phyloP scores from a whole-genome alignment of 306 rosid genomes.

The Inga leiocalycina region DNA sequence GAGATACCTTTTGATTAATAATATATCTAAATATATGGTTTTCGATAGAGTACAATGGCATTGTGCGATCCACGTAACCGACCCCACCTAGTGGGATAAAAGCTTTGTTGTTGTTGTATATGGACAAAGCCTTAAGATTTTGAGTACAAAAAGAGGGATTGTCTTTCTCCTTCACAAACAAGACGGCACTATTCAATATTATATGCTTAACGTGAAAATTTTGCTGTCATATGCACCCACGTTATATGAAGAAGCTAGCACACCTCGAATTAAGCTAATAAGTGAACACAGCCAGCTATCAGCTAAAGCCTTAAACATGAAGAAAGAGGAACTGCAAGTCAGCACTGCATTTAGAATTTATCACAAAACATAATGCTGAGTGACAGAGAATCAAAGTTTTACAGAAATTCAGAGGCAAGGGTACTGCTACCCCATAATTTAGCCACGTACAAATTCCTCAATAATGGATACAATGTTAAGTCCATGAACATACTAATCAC shows the following conservation, averaged over 20 bases:
- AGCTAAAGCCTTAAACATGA: slow-evolving; percentile 10
- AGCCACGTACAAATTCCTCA: neutral
- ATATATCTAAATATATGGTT: too few species aligned
- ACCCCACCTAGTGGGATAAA: too few species aligned
- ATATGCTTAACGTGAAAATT: slow-evolving; percentile 1
- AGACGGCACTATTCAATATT: neutral
- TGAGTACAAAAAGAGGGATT: slow-evolving; percentile 11
- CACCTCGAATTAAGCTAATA: slow-evolving; percentile 1
- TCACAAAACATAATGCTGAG: neutral
- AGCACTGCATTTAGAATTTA: neutral
- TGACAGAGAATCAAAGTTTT: neutral
- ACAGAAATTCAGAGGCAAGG: neutral
- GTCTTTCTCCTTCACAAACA: slow-evolving; percentile 21
- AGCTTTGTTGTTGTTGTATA: too few species aligned
- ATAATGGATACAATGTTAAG: neutral
- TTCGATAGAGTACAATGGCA: too few species aligned
- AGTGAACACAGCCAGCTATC: slow-evolving; percentile 17
- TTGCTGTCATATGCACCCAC: neutral
- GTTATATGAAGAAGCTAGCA: slow-evolving; percentile 5
- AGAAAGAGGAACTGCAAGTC: slow-evolving; percentile 27
- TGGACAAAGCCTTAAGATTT: slow-evolving; percentile 3
- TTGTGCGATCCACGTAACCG: too few species aligned
- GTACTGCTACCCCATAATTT: neutral
- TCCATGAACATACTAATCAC: neutral
- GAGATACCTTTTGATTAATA: too few species aligned